Evolutionary conservation across 139 green algal species (phyloP).

Genomic region (Mychonastes homosphaera): DNA sequence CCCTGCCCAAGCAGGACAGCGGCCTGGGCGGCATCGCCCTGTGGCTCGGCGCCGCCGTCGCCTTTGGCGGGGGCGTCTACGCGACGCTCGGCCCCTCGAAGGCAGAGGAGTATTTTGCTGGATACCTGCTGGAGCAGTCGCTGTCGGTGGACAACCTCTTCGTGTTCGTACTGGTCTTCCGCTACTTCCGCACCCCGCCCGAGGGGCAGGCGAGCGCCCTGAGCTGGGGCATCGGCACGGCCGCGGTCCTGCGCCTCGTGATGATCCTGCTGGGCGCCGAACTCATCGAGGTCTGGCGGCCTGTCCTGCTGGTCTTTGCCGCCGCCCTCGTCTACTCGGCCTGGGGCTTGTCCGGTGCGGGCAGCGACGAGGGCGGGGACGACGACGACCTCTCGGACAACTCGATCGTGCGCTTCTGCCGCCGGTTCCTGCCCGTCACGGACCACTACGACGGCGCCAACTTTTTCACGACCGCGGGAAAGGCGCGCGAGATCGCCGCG

Average conservation of each 20-base stretch:
- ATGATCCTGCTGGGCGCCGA: conserved; percentile 76
- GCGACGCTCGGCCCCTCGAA: conserved; percentile 34
- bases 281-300: conserved; percentile 73
- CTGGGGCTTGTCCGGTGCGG: conserved; percentile 50
- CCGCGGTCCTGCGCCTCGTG: conserved; percentile 72
- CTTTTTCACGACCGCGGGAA: conserved; percentile 67
- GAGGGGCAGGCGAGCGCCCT: conserved; percentile 76
- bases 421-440: conserved; percentile 50
- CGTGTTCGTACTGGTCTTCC: conserved; percentile 96
- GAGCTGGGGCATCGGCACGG: conserved; percentile 77
- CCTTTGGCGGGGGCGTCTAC: conserved; percentile 63
- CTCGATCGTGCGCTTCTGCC: conserved; percentile 66
- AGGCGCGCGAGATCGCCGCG: too few species aligned
- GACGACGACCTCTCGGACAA: conserved; percentile 52
- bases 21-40: conserved; percentile 31
- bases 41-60: conserved; percentile 49
- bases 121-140: conserved; percentile 94
- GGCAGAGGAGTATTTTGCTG: conserved; percentile 74
- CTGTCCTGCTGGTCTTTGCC: conserved; percentile 85
- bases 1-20: conserved; percentile 24
- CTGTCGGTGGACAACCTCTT: conserved; percentile 97
- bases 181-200: conserved; percentile 70
- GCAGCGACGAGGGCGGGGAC: conserved; percentile 47
- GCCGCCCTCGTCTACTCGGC: conserved; percentile 78
- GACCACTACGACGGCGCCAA: conserved; percentile 78